These are phyloP conservation scores for Ilyonectria mors-panacis DNA, from an alignment of 2,329 filamentous ascomycete genomes.

Conservation along the genomic window DNA sequence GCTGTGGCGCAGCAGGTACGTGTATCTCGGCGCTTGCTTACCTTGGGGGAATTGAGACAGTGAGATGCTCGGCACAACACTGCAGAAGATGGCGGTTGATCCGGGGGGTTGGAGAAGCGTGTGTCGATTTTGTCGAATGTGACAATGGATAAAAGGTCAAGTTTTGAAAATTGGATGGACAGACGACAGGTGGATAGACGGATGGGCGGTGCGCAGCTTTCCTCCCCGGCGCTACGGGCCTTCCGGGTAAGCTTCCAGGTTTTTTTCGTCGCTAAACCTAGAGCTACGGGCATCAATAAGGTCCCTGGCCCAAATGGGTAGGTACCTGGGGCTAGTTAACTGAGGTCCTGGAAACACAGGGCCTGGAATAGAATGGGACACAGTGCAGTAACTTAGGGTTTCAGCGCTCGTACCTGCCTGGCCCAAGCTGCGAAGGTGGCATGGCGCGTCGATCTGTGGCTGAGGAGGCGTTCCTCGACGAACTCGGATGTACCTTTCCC, in stretches of 20 bases:
- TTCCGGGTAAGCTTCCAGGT: conserved; percentile 25
- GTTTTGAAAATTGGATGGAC: neutral
- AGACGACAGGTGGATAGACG: conserved; percentile 5
- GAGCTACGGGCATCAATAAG: neutral
- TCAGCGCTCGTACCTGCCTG: neutral
- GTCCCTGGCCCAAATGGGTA: neutral
- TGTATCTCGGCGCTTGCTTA: neutral
- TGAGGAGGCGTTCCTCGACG: neutral
- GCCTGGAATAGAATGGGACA: too few relatives aligned
- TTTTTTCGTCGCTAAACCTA: conserved; percentile 13
- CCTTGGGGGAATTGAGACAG: neutral
- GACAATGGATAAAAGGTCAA: neutral
- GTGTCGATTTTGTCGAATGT: conserved; percentile 4
- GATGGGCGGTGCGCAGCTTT: conserved; percentile 9
- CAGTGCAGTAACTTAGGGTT: neutral
- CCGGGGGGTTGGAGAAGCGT: neutral
- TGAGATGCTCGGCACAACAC: neutral
- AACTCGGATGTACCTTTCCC: neutral
- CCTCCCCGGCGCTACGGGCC: conserved; percentile 14
- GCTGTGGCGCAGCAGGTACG: neutral
- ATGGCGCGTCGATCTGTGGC: neutral
- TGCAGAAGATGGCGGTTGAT: neutral
- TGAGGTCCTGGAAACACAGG: neutral
- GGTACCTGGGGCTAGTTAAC: neutral
- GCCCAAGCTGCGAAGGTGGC: neutral